Percentiles rank a stretch among this genome's conserved stretches.
Evolutionary conservation across 495 filamentous ascomycete genomes (phyloP).

Genomic region (Lasiosphaeria ovina): DNA sequence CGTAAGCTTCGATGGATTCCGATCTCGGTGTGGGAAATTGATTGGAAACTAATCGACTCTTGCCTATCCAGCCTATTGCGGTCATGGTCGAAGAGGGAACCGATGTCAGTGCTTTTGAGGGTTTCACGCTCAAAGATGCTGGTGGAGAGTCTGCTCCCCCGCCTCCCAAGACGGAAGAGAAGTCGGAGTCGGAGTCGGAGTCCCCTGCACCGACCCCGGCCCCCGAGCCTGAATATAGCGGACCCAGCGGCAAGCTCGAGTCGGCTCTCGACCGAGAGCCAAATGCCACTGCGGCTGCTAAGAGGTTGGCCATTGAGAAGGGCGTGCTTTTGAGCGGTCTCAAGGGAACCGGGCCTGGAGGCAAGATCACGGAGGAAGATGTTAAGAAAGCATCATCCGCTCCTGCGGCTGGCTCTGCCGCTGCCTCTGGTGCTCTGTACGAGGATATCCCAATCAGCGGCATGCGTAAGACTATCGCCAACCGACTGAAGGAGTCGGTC

Average conservation of each 20-base stretch:
- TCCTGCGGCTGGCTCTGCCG: constrained; percentile 35
- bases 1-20: constrained; percentile 57
- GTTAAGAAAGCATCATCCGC: constrained; percentile 69
- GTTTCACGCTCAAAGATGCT: constrained; percentile 84
- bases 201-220: constrained; percentile 57
- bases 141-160: constrained; percentile 73
- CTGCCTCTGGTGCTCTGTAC: constrained; percentile 63
- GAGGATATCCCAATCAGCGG: constrained; percentile 80
- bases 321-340: constrained; percentile 74
- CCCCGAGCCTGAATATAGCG: constrained; percentile 67
- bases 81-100: constrained; percentile 87
- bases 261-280: constrained; percentile 78
- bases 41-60: constrained; percentile 17
- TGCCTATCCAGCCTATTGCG: constrained; percentile 75
- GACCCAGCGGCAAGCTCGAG: constrained; percentile 74
- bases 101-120: constrained; percentile 82
- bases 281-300: constrained; percentile 68
- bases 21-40: constrained; percentile 10
- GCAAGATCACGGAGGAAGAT: constrained; percentile 87
- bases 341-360: constrained; percentile 85
- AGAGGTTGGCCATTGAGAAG: constrained; percentile 80
- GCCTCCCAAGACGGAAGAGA: constrained; percentile 55
- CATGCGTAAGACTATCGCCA: constrained; percentile 98
- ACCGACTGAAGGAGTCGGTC: constrained; percentile 82
- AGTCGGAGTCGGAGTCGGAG: constrained; percentile 47